A percentile compares a stretch with the other conserved stretches of the same genome.
Evolutionary conservation across 306 rosid genomes (phyloP).

Genomic region (Urtica urens): DNA sequence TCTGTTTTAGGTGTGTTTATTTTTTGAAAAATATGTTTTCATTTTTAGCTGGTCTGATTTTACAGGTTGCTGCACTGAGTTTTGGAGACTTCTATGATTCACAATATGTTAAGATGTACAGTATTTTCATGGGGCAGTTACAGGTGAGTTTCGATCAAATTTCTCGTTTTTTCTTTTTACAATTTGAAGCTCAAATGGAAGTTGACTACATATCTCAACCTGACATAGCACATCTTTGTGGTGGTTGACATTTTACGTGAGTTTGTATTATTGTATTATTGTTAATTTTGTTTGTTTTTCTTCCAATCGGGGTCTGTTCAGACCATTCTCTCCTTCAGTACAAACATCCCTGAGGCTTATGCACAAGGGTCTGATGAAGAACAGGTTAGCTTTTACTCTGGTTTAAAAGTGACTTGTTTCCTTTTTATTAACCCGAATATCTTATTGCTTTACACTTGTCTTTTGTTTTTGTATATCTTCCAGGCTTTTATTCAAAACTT

Average conservation of each 20-base stretch:
- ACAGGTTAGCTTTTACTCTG: constrained; percentile 38
- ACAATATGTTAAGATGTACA: constrained; percentile 83
- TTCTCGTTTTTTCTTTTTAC: constrained; percentile 1
- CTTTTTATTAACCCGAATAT: not conserved
- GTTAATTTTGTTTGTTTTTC: constrained; percentile 2
- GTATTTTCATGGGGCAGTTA: constrained; percentile 75
- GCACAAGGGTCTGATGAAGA: constrained; percentile 76
- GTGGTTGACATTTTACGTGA: not conserved
- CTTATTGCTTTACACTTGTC: not conserved
- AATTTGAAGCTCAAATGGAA: not conserved
- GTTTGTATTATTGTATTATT: not conserved
- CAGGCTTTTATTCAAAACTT: constrained; percentile 93
- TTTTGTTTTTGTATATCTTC: constrained; percentile 6
- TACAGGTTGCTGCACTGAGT: constrained; percentile 84
- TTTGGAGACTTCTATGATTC: constrained; percentile 70
- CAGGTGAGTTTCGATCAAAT: too few relatives aligned
- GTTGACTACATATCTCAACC: not conserved
- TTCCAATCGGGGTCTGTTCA: constrained; percentile 15
- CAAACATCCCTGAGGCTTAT: constrained; percentile 91
- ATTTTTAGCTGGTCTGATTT: constrained; percentile 12
- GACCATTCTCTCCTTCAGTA: constrained; percentile 63
- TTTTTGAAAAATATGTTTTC: too few relatives aligned
- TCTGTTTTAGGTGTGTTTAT: too few relatives aligned
- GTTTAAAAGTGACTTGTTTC: not conserved
- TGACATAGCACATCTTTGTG: not conserved